phyloP scores from a whole-genome alignment of 495 filamentous ascomycete genomes.

The Talaromyces stipitatus region DNA sequence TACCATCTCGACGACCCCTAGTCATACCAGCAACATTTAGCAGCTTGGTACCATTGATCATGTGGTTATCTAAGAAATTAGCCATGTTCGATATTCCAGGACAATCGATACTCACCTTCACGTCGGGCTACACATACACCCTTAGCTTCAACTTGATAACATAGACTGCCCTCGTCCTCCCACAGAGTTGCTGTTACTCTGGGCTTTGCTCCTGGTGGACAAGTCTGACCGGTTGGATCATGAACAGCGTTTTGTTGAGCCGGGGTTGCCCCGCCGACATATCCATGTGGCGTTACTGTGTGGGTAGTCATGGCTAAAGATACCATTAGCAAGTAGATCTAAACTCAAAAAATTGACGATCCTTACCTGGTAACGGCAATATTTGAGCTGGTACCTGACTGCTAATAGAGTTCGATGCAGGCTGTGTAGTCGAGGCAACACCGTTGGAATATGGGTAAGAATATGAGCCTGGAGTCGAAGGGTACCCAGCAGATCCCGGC shows the following conservation, averaged over 20 bases:
- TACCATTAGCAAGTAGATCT: neutral
- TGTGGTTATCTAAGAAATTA: constrained; percentile 74
- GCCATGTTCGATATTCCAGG: constrained; percentile 3
- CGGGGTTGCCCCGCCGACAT: constrained; percentile 41
- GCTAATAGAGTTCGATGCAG: constrained; percentile 62
- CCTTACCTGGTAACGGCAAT: constrained; percentile 60
- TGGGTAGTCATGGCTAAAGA: constrained; percentile 34
- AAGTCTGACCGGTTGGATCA: constrained; percentile 86
- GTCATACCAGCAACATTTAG: constrained; percentile 98
- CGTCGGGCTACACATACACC: constrained; percentile 91
- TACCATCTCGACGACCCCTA: constrained; percentile 87
- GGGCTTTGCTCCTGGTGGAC: constrained; percentile 97
- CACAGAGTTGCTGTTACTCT: constrained; percentile 93
- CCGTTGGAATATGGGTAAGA: constrained; percentile 67
- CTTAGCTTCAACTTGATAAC: constrained; percentile 95
- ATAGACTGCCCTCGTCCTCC: constrained; percentile 97
- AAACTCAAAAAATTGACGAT: constrained; percentile 8
- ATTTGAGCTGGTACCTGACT: constrained; percentile 46
- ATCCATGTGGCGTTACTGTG: constrained; percentile 34
- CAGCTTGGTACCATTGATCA: constrained; percentile 98
- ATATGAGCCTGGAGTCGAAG: constrained; percentile 54
- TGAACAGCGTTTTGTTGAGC: constrained; percentile 51
- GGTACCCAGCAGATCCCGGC: constrained; percentile 65
- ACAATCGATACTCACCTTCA: constrained; percentile 60
- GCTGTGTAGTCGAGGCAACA: constrained; percentile 58